Evolutionary conservation across 805 yeast genomes (phyloP).

Genomic region (Kurtzmaniella cleridarum): DNA sequence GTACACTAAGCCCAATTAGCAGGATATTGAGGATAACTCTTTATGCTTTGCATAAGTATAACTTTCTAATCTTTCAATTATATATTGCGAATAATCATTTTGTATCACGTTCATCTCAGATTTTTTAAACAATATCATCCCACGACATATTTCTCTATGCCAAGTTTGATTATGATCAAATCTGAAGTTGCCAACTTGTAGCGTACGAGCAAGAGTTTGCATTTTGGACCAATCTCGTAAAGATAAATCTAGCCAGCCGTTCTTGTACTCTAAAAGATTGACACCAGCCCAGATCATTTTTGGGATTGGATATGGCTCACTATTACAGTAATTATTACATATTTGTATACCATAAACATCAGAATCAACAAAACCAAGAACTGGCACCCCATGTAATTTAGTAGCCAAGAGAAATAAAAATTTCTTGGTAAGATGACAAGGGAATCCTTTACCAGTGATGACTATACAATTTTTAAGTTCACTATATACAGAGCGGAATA

Average conservation of each 20-base stretch:
- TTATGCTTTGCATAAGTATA: too few relatives aligned
- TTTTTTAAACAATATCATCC: slow-evolving; percentile 44
- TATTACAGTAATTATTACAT: slow-evolving; percentile 19
- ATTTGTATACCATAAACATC: slow-evolving; percentile 63
- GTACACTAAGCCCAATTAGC: too few relatives aligned
- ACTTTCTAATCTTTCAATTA: neutral
- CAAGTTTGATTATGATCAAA: too few relatives aligned
- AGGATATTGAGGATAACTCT: too few relatives aligned
- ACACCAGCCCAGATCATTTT: slow-evolving; percentile 35
- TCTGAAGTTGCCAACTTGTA: too few relatives aligned
- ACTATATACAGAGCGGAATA: slow-evolving; percentile 29
- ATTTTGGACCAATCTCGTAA: slow-evolving; percentile 2
- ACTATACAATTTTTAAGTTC: slow-evolving; percentile 16
- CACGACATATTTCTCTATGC: slow-evolving; percentile 47
- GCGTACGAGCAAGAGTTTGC: neutral
- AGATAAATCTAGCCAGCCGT: slow-evolving; percentile 21
- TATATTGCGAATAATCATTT: slow-evolving; percentile 10
- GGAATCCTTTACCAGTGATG: slow-evolving; percentile 65
- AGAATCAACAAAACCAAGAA: slow-evolving; percentile 52
- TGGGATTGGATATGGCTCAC: slow-evolving; percentile 5
- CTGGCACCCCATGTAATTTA: slow-evolving; percentile 27
- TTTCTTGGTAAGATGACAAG: slow-evolving; percentile 49
- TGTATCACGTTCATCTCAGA: slow-evolving; percentile 51
- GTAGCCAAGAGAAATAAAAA: slow-evolving; percentile 28
- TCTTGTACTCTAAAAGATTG: slow-evolving; percentile 30